Conservation (phyloP, 176 grass and related monocot genomes). For the Tillandsia leiboldiana region DNA sequence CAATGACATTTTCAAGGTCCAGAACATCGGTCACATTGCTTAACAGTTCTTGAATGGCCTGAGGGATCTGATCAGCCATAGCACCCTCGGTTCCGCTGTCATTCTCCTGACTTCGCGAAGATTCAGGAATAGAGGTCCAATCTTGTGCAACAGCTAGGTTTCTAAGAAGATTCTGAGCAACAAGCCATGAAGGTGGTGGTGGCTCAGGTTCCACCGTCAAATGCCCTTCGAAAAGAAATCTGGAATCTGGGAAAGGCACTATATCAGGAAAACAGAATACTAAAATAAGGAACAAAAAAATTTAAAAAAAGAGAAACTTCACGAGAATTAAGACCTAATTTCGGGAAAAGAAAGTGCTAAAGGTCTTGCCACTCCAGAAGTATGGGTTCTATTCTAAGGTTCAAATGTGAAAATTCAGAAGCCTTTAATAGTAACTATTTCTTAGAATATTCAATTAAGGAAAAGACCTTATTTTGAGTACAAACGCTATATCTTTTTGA, state of each 20-base stretch:
- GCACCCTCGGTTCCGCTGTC: slow-evolving; percentile 12
- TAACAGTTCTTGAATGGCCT: slow-evolving; percentile 41
- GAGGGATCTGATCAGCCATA: slow-evolving; percentile 20
- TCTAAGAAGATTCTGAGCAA: slow-evolving; percentile 60
- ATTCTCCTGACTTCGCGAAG: slow-evolving; percentile 42
- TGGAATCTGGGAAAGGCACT: slow-evolving; percentile 44
- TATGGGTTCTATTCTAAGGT: neutral
- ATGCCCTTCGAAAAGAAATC: slow-evolving; percentile 94
- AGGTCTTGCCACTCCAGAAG: neutral
- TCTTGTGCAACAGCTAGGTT: slow-evolving; percentile 31
- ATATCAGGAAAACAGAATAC: slow-evolving; percentile 23
- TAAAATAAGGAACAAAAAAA: neutral
- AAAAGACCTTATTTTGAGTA: neutral
- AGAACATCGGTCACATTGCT: slow-evolving; percentile 31
- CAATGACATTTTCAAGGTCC: slow-evolving; percentile 57
- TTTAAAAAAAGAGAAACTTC: neutral
- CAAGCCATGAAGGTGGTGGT: slow-evolving; percentile 84
- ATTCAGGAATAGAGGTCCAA: slow-evolving; percentile 47
- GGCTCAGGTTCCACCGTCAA: slow-evolving; percentile 86
- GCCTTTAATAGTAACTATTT: neutral
- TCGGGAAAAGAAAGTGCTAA: slow-evolving; percentile 8
- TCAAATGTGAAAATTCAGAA: neutral
- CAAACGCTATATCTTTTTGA: neutral
- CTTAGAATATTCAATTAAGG: neutral
- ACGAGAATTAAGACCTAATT: neutral